Evolutionary conservation across 2,329 filamentous ascomycete species (phyloP).

Genomic region (Pseudocercospora musae): DNA sequence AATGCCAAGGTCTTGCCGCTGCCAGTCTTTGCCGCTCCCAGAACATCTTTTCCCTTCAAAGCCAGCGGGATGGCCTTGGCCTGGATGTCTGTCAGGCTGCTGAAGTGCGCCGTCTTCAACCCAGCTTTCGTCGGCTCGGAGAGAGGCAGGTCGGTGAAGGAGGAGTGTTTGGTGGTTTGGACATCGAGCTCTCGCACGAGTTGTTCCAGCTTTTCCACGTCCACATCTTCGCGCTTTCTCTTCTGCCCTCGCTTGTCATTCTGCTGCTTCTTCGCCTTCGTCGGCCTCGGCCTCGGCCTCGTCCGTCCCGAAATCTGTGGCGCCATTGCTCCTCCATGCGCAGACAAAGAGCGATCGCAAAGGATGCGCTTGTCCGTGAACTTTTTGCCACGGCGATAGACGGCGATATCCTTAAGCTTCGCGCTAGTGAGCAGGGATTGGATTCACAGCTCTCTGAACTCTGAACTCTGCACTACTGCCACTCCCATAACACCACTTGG

Average conservation of each 20-base stretch:
- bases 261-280: conserved; percentile 53
- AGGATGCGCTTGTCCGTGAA: neutral
- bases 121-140: conserved; percentile 76
- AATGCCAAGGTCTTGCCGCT: conserved; percentile 96
- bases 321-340: conserved; percentile 17
- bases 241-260: conserved; percentile 28
- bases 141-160: conserved; percentile 81
- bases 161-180: conserved; percentile 56
- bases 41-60: conserved; percentile 79
- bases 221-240: conserved; percentile 26
- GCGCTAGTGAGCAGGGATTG: neutral
- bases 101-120: conserved; percentile 82
- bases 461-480: neutral
- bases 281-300: conserved; percentile 49
- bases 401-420: neutral
- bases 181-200: conserved; percentile 52
- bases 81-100: conserved; percentile 87
- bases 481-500: neutral
- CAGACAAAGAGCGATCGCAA: neutral
- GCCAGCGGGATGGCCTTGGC: conserved; percentile 82
- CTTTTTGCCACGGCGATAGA: neutral
- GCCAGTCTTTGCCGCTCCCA: conserved; percentile 92
- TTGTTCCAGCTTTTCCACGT: conserved; percentile 31
- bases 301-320: conserved; percentile 42
- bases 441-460: no score